Percentiles rank a stretch among this genome's conserved stretches.
phyloP scores from a whole-genome alignment of 805 yeast genomes.

The Zygosaccharomyces bailii region DNA sequence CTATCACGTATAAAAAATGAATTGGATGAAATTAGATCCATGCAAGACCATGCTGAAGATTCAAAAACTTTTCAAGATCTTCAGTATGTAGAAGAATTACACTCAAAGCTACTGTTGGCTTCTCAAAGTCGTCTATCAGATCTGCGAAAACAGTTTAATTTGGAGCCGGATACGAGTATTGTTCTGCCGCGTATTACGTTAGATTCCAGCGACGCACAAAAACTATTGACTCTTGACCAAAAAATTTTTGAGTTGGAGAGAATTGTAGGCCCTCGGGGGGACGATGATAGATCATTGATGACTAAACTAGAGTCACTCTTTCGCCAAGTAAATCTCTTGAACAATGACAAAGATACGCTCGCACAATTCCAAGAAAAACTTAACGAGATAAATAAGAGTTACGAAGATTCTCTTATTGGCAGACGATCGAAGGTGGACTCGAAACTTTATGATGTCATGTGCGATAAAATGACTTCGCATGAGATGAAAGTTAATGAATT shows the following conservation, averaged over 20 bases:
- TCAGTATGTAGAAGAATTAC: conserved; percentile 4
- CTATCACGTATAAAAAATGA: conserved; percentile 17
- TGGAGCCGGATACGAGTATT: background rate
- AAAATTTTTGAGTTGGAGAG: conserved; percentile 25
- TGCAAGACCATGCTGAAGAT: conserved; percentile 1
- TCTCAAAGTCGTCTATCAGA: background rate
- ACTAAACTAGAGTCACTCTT: conserved; percentile 32
- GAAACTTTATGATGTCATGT: conserved; percentile 10
- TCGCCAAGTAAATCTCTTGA: conserved; percentile 29
- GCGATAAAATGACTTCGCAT: conserved; percentile 19
- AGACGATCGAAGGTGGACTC: conserved; percentile 14
- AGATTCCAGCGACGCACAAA: conserved; percentile 14
- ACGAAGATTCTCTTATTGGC: conserved; percentile 27
- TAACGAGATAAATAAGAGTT: conserved; percentile 26
- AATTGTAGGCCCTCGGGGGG: conserved; percentile 12
- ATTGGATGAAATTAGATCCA: conserved; percentile 11
- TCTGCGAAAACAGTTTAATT: background rate
- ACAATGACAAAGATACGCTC: conserved; percentile 26
- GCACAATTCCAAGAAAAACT: conserved; percentile 20
- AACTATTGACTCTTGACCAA: conserved; percentile 15
- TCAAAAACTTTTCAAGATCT: conserved; percentile 7
- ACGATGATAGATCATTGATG: conserved; percentile 19
- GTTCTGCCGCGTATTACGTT: conserved; percentile 6
- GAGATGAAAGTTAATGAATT: conserved; percentile 29
- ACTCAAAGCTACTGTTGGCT: background rate